Evolutionary conservation across 495 filamentous ascomycete species (phyloP), one percentile per base, ranked within the genome.

Genomic region (Extremus antarcticus): DNA sequence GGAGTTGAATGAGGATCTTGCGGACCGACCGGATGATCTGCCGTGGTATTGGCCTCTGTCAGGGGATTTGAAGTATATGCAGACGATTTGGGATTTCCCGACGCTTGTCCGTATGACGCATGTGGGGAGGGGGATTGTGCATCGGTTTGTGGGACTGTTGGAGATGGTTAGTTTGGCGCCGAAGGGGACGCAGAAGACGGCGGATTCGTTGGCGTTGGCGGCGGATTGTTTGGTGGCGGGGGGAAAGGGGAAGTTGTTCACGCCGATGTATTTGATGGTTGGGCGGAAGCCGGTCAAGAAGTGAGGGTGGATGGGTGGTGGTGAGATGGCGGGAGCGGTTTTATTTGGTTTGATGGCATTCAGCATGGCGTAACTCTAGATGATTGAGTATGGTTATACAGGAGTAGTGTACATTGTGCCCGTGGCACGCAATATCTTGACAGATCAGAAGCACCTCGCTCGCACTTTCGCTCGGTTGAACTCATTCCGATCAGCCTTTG

Each of bases 191-290:
- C 88, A 90, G 75, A 96, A 95, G 81, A 96, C 94, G 38, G 92
- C 92, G 16, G 86, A 96, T 71, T 86, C 84, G 60, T 72, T 98
- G 58, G 90, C 85, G 10, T 55, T 81, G 55, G 92, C 87, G 19
- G 92, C 80, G 22, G 94, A 97, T 68, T 86, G 81, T 58, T 76
- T 98, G 51, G 92, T 95, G 7, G 88, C 84, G 45, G 92, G 92
- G 71, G 92, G 82, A 38, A 83, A 86, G 77, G 80, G 88, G 78
- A 87, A 95, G 66, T 78, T 98, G 17, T 98, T 98, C 74, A 98
- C 92, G 0, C 92, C 92, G 38, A 98, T 98, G 92, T 97, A 96
- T 75, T 74, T 98, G 68, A 96, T 98, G 92, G 82, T 98, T 54
- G 92, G 80, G 38, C 81, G 89, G 72, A 98, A 98, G 76, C 88